Evolutionary conservation across 345 rosid species (phyloP), one percentile per base, ranked within the genome.

Genomic region (thale cress (Arabidopsis thaliana)): DNA sequence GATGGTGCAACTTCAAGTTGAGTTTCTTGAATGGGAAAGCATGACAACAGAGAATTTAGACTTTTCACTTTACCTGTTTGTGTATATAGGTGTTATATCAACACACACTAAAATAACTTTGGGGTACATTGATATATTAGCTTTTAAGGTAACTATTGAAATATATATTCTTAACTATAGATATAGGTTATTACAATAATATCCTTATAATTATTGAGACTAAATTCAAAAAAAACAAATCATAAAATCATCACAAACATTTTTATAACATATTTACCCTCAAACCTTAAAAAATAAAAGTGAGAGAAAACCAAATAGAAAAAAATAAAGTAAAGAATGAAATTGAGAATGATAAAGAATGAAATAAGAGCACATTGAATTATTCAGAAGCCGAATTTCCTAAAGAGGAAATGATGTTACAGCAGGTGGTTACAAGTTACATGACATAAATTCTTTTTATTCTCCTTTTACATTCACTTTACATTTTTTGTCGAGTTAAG

Each of bases 381-480:
- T 77, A 70, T 55, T 63, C 32, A 59, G 80, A 67, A 74, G 69
- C 41, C 51, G 33, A 79, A 36, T 32, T 70, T 72, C 72, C 36
- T 51, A 65, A 78, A 73, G 77, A 71, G 72, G 80, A 71, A 77
- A 77, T 50, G 72, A 77, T 70, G 72, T 57, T 14, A 77, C 53
- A 48, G 38, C 60, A 9, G 67, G 76, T 77, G 72, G 80, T 64
- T 71, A 57, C 80, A 77, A 77, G 80, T 77, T 77, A 64, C 32
- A 28, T 64, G 71, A 75, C 83, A 79, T 79, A 82, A 82, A 82
- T 85, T 82, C 82, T 67, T 56, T 76, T 53, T 53, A 63, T 36
- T 9, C 10, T 20, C 22, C 2, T 44, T 61, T 73, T 36, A 51
- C 75, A 42, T 78, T 59, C 44, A 7, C 8, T 24, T 79, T 40